Percentiles rank a stretch among this genome's conserved stretches.
phyloP scores from a whole-genome alignment of 2,329 filamentous ascomycete genomes.

The Venturia carpophila region DNA sequence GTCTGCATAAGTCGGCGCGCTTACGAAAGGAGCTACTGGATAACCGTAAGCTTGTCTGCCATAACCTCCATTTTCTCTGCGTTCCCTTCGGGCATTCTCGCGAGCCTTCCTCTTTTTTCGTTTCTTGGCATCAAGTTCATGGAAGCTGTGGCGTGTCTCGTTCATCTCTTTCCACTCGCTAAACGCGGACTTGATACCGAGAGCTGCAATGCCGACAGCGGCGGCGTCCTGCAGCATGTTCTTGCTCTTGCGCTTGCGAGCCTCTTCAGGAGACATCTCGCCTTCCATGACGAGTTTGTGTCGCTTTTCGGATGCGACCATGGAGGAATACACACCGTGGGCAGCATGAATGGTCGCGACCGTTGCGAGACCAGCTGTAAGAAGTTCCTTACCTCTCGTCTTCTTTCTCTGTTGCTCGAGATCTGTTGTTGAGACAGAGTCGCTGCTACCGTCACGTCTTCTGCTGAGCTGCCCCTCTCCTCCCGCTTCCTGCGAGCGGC shows the following conservation, averaged over 20 bases:
- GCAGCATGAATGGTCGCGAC: conserved; percentile 63
- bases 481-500: conserved; percentile 29
- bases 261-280: conserved; percentile 55
- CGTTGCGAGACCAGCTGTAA: conserved; percentile 58
- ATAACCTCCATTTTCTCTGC: conserved; percentile 5
- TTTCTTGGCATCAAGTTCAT: conserved; percentile 16
- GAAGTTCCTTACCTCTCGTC: conserved; percentile 56
- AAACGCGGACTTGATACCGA: conserved; percentile 60
- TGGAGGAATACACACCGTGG: conserved; percentile 55
- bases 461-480: conserved; percentile 23
- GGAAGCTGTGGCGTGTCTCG: conserved; percentile 13
- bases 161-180: conserved; percentile 53
- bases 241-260: conserved; percentile 54
- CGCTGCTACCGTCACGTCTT: conserved; percentile 32
- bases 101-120: conserved; percentile 14
- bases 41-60: conserved; percentile 15
- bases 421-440: conserved; percentile 51
- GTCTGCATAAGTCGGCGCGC: conserved; percentile 14
- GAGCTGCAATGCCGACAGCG: conserved; percentile 57
- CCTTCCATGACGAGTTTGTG: conserved; percentile 53
- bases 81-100: conserved; percentile 9
- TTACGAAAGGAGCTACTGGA: conserved; percentile 2
- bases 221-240: conserved; percentile 57
- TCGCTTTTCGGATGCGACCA: conserved; percentile 56
- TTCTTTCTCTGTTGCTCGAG: conserved; percentile 57